Conservation (phyloP, 352 stramenopile genomes). For the Pythium phragmiticola region DNA sequence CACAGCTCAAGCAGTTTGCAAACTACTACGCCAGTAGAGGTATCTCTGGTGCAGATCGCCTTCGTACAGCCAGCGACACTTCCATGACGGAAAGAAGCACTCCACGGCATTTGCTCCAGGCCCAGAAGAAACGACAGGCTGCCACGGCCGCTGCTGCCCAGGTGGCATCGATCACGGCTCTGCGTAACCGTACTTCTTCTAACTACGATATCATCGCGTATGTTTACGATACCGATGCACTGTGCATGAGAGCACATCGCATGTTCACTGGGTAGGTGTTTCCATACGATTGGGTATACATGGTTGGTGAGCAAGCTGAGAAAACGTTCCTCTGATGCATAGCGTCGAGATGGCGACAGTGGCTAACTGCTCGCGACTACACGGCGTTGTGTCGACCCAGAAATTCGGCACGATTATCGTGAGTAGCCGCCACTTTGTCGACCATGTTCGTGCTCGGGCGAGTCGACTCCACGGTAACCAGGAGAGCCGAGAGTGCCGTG, state of each 20-base stretch:
- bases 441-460: conserved; percentile 19
- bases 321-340: not conserved
- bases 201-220: conserved; percentile 33
- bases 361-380: conserved; percentile 45
- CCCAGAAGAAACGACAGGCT: conserved; percentile 18
- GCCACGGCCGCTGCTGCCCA: conserved; percentile 9
- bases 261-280: conserved; percentile 25
- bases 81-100: conserved; percentile 3
- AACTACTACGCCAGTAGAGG: conserved; percentile 65
- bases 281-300: not conserved
- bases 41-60: conserved; percentile 55
- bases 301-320: not conserved
- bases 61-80: conserved; percentile 24
- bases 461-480: not conserved
- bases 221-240: conserved; percentile 32
- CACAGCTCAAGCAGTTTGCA: conserved; percentile 66
- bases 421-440: conserved; percentile 34
- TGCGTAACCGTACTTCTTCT: conserved; percentile 22
- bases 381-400: conserved; percentile 47
- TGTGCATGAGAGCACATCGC: conserved; percentile 23
- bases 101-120: conserved; percentile 18
- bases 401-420: conserved; percentile 36
- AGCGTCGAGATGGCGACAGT: conserved; percentile 27
- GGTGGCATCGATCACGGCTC: conserved; percentile 13
- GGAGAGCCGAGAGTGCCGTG: not conserved